Evolutionary conservation across 2,329 filamentous ascomycete species (phyloP).

Genomic region (Cordyceps militaris): DNA sequence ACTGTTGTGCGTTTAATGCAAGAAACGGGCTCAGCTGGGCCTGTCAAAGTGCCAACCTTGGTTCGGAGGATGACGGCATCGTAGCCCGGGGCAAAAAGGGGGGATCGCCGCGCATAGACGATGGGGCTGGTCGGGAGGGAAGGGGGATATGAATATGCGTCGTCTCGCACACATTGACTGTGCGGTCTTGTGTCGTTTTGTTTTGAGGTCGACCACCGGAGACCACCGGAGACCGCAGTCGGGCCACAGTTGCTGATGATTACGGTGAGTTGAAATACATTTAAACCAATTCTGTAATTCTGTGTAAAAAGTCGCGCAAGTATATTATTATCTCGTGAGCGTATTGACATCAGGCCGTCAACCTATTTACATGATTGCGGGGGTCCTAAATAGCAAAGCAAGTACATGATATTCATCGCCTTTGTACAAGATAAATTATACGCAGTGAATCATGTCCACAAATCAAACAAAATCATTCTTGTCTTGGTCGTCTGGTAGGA

Average conservation of each 20-base stretch:
- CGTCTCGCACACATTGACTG: no score
- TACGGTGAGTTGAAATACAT: no score
- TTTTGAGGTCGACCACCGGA: no score
- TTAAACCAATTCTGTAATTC: no score
- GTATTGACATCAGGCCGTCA: no score
- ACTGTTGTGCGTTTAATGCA: neutral
- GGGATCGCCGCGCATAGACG: neutral
- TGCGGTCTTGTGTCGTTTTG: no score
- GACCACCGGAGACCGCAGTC: no score
- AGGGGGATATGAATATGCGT: neutral
- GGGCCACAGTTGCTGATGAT: no score
- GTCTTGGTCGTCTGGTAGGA: neutral
- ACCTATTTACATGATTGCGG: no score
- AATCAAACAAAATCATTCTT: neutral
- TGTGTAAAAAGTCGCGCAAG: neutral
- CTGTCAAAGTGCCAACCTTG: neutral
- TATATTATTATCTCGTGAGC: neutral
- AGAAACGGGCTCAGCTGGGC: neutral
- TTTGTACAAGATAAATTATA: neutral
- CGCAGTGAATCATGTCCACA: no score
- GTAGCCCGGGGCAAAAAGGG: neutral
- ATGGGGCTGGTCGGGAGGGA: no score
- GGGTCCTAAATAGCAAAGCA: neutral
- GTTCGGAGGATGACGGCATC: no score
- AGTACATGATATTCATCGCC: neutral